Base-by-base conservation (phyloP, 305 asterid genomes). In the Solanum hybrid region DNA sequence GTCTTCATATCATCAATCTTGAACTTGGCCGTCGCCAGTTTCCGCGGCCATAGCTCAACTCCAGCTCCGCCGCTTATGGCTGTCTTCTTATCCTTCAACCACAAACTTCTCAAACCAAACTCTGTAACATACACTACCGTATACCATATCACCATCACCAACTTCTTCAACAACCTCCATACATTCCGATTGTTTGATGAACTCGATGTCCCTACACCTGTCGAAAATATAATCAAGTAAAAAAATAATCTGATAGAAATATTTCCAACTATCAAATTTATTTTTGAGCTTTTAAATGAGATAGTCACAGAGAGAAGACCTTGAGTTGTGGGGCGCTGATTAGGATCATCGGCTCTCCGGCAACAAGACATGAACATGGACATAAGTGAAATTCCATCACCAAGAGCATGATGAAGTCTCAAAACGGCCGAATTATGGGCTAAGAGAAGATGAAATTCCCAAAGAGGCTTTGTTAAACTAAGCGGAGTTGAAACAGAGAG, bases 31-130 rank as follows among this genome's bases (percentile, higher is more conserved):
- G 99, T 93, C 4, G 94, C 96, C 91, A 95, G 27, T 89, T 91
- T 93, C 92, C 98, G 91, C 79, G 99, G 98, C 99, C 99, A 96
- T 76, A 94, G 94, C 96, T 96, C 99, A 90, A 95, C 99, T 64
- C 99, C 99, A 2, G 80, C 93, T 42, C 99, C 98, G 90, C 99
- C 99, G 90, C 95, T 95, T 76, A 94, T 78, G 92, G 92, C 94
- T 87, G 98, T 96, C 66, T n/a, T 91, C 90, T 71, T 88, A 86
- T 95, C 99, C 86, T 93, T 93, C 92, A 92, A 24, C 95, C 99
- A 94, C 91, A 94, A 22, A 17, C 78, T 26, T 75, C 98, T 95
- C 93, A 92, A 3, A 19, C 56, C 7, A 45, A 95, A 94, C 89
- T 95, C 98, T 35, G 91, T 7, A 42, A 91, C 90, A 87, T 91